These are phyloP conservation scores for Lactarius akahatsu DNA, from an alignment of 768 basidiomycete species.

Conservation along the genomic window DNA sequence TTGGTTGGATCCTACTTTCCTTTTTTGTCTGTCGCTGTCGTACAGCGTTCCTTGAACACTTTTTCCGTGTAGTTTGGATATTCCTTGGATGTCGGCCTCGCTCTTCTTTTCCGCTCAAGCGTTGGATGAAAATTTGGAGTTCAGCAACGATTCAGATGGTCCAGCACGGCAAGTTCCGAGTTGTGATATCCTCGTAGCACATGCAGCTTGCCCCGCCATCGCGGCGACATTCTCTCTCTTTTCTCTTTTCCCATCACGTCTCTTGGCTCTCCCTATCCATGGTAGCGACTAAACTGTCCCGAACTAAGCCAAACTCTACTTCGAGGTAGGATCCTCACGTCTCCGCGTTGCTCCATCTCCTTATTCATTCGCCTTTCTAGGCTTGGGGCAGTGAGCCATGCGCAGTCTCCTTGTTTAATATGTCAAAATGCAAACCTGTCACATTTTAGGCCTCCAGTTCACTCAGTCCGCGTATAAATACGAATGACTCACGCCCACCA, in stretches of 20 bases:
- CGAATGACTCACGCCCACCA: slow-evolving; percentile 13
- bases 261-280: slow-evolving; percentile 9
- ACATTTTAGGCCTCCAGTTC: slow-evolving; percentile 7
- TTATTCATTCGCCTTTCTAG: slow-evolving; percentile 25
- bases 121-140: slow-evolving; percentile 17
- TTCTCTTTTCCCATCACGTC: slow-evolving; percentile 14
- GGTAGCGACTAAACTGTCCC: slow-evolving; percentile 25
- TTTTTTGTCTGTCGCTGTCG: slow-evolving; percentile 17
- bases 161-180: slow-evolving; percentile 24
- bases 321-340: slow-evolving; percentile 21
- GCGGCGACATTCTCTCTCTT: slow-evolving; percentile 13
- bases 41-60: slow-evolving; percentile 21
- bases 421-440: slow-evolving; percentile 20
- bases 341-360: slow-evolving; percentile 15
- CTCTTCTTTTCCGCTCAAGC: slow-evolving; percentile 14
- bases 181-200: slow-evolving; percentile 9
- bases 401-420: slow-evolving; percentile 21
- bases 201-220: slow-evolving; percentile 5
- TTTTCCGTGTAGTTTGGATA: slow-evolving; percentile 22
- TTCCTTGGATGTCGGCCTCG: slow-evolving; percentile 22
- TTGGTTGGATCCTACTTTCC: slow-evolving; percentile 14
- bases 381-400: slow-evolving; percentile 19
- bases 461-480: slow-evolving; percentile 6
- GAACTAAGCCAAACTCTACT: slow-evolving; percentile 9
- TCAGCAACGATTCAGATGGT: slow-evolving; percentile 15